A percentile compares a stretch with the other conserved stretches of the same genome.
Evolutionary conservation across 306 rosid species (phyloP).

Genomic region (Cucurbita argyrosperma): DNA sequence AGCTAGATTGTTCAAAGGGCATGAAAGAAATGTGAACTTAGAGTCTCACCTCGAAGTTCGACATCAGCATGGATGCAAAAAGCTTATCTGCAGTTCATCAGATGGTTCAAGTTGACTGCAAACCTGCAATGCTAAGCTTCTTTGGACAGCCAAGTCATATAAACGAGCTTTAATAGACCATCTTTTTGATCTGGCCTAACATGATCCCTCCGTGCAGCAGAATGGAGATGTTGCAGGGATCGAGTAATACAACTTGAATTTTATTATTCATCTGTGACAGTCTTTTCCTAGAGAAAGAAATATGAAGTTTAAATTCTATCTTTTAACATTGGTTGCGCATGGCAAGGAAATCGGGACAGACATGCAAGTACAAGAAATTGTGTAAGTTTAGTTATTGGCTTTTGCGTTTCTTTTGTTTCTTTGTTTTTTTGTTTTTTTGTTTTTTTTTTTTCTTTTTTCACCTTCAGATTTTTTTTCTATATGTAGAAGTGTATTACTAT

Average conservation of each 20-base stretch:
- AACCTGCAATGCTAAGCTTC: slow-evolving; percentile 14
- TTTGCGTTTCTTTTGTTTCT: not conserved
- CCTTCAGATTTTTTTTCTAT: not conserved
- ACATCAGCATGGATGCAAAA: slow-evolving; percentile 57
- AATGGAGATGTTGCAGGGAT: slow-evolving; percentile 47
- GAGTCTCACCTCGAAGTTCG: slow-evolving; percentile 29
- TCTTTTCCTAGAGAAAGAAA: not conserved
- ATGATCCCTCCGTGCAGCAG: slow-evolving; percentile 60
- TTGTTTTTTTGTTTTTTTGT: not conserved
- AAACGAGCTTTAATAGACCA: slow-evolving; percentile 54
- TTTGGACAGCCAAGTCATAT: slow-evolving; percentile 45
- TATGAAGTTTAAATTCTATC: not conserved
- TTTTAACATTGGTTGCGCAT: not conserved
- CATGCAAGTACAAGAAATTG: not conserved
- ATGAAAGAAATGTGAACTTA: slow-evolving; percentile 50
- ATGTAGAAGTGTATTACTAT: not conserved
- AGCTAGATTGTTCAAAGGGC: slow-evolving; percentile 60
- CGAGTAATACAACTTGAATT: slow-evolving; percentile 19
- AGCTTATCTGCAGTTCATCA: slow-evolving; percentile 61
- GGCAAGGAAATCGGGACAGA: not conserved
- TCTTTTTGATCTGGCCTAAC: slow-evolving; percentile 49
- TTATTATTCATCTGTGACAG: not conserved
- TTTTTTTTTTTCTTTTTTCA: not conserved
- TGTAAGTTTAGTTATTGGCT: not conserved
- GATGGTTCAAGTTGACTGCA: slow-evolving; percentile 41